phyloP scores from a whole-genome alignment of 495 filamentous ascomycete genomes.

The Aspergillus conjunctus region DNA sequence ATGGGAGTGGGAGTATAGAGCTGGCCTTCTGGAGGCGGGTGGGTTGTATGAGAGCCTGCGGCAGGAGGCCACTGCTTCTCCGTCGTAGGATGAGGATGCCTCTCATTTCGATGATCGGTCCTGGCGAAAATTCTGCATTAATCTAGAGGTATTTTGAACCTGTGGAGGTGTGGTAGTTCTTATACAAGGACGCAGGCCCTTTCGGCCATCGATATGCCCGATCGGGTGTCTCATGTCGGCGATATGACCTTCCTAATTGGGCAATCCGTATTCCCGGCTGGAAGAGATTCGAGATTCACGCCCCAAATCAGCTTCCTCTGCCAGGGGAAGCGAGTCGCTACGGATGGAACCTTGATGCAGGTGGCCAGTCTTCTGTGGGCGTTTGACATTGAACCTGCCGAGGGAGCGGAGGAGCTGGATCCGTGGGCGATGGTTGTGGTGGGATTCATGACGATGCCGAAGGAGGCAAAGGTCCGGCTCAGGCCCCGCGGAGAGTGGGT shows the following conservation, averaged over 20 bases:
- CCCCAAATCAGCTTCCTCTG: no score
- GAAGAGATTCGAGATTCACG: no score
- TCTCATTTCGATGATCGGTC: not conserved
- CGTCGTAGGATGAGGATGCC: not conserved
- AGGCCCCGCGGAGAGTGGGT: slow-evolving; percentile 30
- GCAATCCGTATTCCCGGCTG: no score
- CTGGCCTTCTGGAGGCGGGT: not conserved
- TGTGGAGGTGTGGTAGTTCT: no score
- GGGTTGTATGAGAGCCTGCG: not conserved
- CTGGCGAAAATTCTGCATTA: not conserved
- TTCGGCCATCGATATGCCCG: no score
- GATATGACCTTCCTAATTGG: not conserved
- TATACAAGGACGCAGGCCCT: no score
- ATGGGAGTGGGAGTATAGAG: not conserved
- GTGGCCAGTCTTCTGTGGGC: slow-evolving; percentile 35
- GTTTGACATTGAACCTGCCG: slow-evolving; percentile 29
- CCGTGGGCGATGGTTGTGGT: slow-evolving; percentile 34
- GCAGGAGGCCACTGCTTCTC: not conserved
- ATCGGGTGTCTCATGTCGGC: not conserved
- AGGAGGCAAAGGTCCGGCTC: slow-evolving; percentile 25
- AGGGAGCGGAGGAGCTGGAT: slow-evolving; percentile 32
- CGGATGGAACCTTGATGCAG: slow-evolving; percentile 33
- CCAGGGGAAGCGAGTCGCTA: slow-evolving; percentile 35
- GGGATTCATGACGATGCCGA: slow-evolving; percentile 34
- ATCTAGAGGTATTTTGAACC: no score